These are phyloP conservation scores for Neurospora sp. DNA, from an alignment of 2,329 filamentous ascomycete species.

Conservation along the genomic window DNA sequence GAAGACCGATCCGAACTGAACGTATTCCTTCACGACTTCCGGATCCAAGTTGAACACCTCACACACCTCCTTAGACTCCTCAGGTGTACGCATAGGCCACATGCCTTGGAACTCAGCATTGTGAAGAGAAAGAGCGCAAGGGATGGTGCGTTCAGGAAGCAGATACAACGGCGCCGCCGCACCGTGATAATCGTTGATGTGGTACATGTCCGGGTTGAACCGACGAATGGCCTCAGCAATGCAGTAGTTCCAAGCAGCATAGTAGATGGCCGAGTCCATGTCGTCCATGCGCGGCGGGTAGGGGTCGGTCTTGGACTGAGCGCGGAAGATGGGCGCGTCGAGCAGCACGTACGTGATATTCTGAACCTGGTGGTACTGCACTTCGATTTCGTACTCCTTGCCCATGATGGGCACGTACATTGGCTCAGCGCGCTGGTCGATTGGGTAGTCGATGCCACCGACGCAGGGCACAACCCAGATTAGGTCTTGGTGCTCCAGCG, in stretches of 20 bases:
- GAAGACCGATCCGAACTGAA: conserved; percentile 59
- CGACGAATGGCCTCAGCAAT: conserved; percentile 52
- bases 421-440: conserved; percentile 46
- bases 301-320: conserved; percentile 50
- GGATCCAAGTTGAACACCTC: conserved; percentile 51
- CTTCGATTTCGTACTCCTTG: conserved; percentile 47
- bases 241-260: conserved; percentile 61
- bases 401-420: conserved; percentile 55
- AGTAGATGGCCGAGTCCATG: conserved; percentile 56
- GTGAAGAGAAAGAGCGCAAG: conserved; percentile 53
- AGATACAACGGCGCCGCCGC: conserved; percentile 49
- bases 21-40: conserved; percentile 46
- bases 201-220: conserved; percentile 34
- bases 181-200: conserved; percentile 27
- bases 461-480: conserved; percentile 55
- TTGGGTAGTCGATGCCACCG: conserved; percentile 53
- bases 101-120: conserved; percentile 61
- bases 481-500: conserved; percentile 52
- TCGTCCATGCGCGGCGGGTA: conserved; percentile 63
- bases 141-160: conserved; percentile 48
- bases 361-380: conserved; percentile 52
- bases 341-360: conserved; percentile 61
- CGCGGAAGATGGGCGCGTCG: conserved; percentile 57
- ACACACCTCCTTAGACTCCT: conserved; percentile 53
- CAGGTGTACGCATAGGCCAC: conserved; percentile 54